Conservation (phyloP, 2,329 filamentous ascomycete genomes). For the Arthrobotrys sphaeroides region DNA sequence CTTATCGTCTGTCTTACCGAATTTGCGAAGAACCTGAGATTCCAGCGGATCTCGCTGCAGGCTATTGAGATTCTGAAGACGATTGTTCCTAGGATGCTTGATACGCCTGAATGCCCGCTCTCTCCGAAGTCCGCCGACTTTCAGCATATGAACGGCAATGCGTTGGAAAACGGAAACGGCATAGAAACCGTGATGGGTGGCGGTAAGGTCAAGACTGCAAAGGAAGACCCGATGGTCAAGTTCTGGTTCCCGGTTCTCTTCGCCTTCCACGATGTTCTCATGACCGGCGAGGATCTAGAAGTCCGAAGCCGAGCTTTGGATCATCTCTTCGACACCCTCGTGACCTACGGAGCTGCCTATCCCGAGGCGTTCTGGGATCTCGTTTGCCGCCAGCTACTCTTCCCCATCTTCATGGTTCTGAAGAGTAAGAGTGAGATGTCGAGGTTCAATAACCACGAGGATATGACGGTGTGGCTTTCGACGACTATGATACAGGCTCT, state of each 20-base stretch:
- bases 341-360: constrained; percentile 89
- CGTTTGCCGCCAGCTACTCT: constrained; percentile 93
- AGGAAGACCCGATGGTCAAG: constrained; percentile 83
- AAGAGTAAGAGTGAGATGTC: constrained; percentile 96
- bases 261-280: constrained; percentile 97
- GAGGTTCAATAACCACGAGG: constrained; percentile 93
- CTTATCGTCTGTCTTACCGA: constrained; percentile 95
- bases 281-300: constrained; percentile 98
- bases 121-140: constrained; percentile 71
- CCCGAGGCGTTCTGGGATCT: constrained; percentile 98
- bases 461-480: constrained; percentile 96
- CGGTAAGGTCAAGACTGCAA: constrained; percentile 65
- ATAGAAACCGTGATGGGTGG: constrained; percentile 26
- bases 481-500: constrained; percentile 99
- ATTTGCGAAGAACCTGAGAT: constrained; percentile 98
- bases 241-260: constrained; percentile 99
- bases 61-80: constrained; percentile 95
- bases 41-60: constrained; percentile 97
- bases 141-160: constrained; percentile 63
- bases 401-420: constrained; percentile 97
- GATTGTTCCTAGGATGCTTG: constrained; percentile 92
- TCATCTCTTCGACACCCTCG: constrained; percentile 94
- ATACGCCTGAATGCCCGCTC: constrained; percentile 91
- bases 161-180: constrained; percentile 49
- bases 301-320: constrained; percentile 87